Evolutionary conservation across 805 yeast genomes (phyloP), one percentile per base, ranked within the genome.

Genomic region (Starmerella kuoi): DNA sequence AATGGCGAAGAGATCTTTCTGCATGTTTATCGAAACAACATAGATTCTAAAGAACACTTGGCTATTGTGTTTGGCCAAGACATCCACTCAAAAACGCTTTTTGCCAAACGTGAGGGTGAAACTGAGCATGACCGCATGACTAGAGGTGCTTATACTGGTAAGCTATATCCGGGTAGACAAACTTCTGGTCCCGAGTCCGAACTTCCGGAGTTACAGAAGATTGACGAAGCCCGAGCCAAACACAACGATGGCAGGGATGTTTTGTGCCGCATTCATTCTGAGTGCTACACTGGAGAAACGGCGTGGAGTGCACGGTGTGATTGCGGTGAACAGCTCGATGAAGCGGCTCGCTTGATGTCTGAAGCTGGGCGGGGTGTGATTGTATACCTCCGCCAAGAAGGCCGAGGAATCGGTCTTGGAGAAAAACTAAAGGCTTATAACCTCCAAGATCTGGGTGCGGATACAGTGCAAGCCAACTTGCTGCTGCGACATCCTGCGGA

Each of bases 281-380:
- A 91, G 59, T 91, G 99, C 62, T 91, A 88, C 65, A 91, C 99
- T 0, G 99, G 99, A 2, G 99, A 91, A 59, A 91, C 96, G 1
- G 97, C 96, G 8, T 91, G 99, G 98, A 77, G 88, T 45, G 97
- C 99, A 1, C 72, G 99, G 42, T 91, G 99, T 62, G 99, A 91
- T 62, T 91, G 99, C 64, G 99, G 99, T 18, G 99, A 91, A 62
- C 99, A 91, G 65, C 83, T 91, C 55, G 96, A 91, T 61, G 95
- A 93, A 62, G 97, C 97, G 2, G 98, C 96, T 7, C 71, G 93
- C 48, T 61, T 85, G 33, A 91, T 91, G 88, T 94, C 94, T 5
- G 66, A 70, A 44, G 70, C 69, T 37, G 95, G 95, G 15, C 80
- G 77, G 51, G 99, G 99, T 19, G 87, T 94, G 53, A 86, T 91